Evolutionary conservation across 2,329 filamentous ascomycete genomes (phyloP), one percentile per base, ranked within the genome.

Genomic region (Moelleriella libera): DNA sequence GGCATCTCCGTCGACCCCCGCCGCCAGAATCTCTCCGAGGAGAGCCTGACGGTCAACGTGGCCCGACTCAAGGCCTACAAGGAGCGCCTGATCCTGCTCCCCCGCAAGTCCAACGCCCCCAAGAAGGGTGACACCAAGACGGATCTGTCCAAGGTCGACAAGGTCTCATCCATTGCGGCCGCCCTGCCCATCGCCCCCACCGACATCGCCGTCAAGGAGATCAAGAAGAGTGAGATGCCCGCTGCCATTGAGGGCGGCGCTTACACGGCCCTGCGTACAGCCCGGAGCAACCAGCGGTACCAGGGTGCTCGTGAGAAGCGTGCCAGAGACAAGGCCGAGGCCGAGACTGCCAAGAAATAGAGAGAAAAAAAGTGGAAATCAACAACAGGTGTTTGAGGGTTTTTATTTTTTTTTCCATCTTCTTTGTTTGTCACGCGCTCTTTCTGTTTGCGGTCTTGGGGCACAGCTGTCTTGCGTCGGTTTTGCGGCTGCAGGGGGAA

Each of bases 21-120:
- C 76, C 90, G 92, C 72, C 82, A 87, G 76, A 98, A 97, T 81
- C 84, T 94, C 66, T 92, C 84, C 66, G 87, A 94, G 77, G 92
- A 97, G 81, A 85, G 85, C 58, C 83, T 97, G 63, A 79, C 87
- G 70, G 78, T 79, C 78, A 98, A 98, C 75, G 90, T 98, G 63
- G 85, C 85, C 71, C 92, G 92, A 67, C 88, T 98, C 68, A 89
- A 96, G 82, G 88, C 88, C 69, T 98, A 95, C 88, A 86, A 85
- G 77, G 81, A 84, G 67, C 88, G 88, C 67, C 77, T 98, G 66
- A 95, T 98, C 70, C 81, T 98, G 68, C 96, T 98, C 80, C 92
- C 92, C 68, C 88, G 88, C 79, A 88, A 87, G 74, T 81, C 81
- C 68, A 89, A 89, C 74, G 82, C 92, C 75, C 80, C 83, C 75